Base-by-base conservation (phyloP, 2,329 filamentous ascomycete genomes). In the Talaromyces sp. region DNA sequence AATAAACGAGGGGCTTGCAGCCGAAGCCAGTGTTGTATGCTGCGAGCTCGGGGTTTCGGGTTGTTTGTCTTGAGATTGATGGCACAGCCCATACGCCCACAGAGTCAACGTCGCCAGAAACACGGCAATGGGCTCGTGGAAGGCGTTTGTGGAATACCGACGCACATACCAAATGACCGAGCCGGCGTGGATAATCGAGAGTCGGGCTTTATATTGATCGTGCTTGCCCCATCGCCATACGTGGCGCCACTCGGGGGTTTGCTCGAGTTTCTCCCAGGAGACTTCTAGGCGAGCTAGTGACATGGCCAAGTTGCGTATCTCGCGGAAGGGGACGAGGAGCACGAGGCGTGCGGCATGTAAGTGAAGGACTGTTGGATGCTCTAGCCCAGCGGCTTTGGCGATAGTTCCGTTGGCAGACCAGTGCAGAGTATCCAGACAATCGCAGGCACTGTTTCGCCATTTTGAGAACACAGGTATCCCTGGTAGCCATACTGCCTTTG, bases 401-500 rank as follows among this genome's bases (percentile, higher is more conserved):
- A 83, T 78, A 0, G 76, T 77, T 49, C 77, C 80, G 63, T 84
- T 84, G 2, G 83, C 83, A 19, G 78, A 76, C 83, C 84, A 86
- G 65, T 86, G 82, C 2, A 86, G 73, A 1, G 85, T 77, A 60
- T 86, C 84, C 2, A 86, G 65, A 55, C 75, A 77, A 60, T 78
- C 75, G 32, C 75, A 77, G 11, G 74, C 73, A 57, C 73, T 76
- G 63, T 78, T 77, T 32, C 75, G 73, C 75, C 75, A 78, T 58
- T 79, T 81, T 0, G 78, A 77, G 64, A 79, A 82, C 2, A 77
- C 74, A 1, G 76, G 74, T 24, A 79, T 78, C 2, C 75, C 71
- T 5, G 81, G 81, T 17, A 81, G 74, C 79, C 79, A 82, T 8
- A 79, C 70, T 56, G 70, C 72, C 35, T 69, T 71, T n/a, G 59